Evolutionary conservation across 2,329 filamentous ascomycete species (phyloP), one percentile per base, ranked within the genome.

Genomic region (Exophiala phaeomuriformis): DNA sequence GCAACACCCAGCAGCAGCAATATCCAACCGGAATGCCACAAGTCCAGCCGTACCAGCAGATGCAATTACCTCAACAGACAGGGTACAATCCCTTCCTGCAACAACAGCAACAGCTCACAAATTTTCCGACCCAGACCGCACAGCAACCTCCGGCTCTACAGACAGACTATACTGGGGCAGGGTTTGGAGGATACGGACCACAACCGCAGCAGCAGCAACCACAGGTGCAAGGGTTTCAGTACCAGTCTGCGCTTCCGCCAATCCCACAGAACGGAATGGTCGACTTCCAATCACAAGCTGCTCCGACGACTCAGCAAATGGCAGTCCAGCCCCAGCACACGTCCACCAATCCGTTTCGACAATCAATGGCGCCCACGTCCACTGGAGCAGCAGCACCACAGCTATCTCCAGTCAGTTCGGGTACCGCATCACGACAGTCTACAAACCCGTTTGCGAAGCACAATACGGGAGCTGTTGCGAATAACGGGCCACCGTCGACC

Each of bases 281-380:
- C 31, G 66, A 72, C 52, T 80, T 77, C 64, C 75, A 70, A 56
- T 69, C 67, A 64, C 71, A 72, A 45, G 63, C 70, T 65, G 62
- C 50, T 65, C 69, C 59, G 64, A 63, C 52, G 50, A 68, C 58
- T 62, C 70, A 63, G 45, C 63, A 64, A 47, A 67, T 68, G 55
- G 66, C 64, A 19, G 52, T 57, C 19, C 61, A 69, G 64, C 74
- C 69, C 28, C 76, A 77, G 54, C 78, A 77, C 66, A 80, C 83
- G 63, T 83, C 76, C 27, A 95, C 90, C 5, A 98, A 98, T 67
- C 93, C 93, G 0, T 98, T 98, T 80, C 81, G 93, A 40, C 86
- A 90, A 66, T 96, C 91, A 1, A 91, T 91, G 83, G 75, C 95
- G 72, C 81, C 5, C 78, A 66, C 19, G 19, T 19, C 19, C 19